Base-by-base conservation (phyloP, 805 yeast genomes). In the Wickerhamomyces sydowiorum region DNA sequence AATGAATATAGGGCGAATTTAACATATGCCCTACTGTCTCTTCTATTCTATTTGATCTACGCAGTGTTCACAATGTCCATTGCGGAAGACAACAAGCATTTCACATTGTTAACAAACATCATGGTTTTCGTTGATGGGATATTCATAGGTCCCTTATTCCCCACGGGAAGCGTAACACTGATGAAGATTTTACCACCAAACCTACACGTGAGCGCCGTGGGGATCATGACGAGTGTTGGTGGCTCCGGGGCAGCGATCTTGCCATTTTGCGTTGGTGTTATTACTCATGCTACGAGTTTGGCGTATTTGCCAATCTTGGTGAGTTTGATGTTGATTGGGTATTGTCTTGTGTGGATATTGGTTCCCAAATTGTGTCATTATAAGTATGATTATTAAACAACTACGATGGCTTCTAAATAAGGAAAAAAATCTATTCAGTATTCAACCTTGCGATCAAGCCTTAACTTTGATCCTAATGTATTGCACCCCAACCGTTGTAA, bases 231-330 rank as follows among this genome's bases (percentile, higher is more conserved):
- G 42, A 89, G 93, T 0, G 57, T 86, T 45, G 95, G 95, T 7
- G 90, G 93, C 3, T 77, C 82, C 14, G 96, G 95, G 1, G 85
- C 84, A n/a, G 91, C 95, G 0, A 70, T 76, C 0, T 47, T 86
- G 7, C 93, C 95, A 1, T 82, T 78, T 47, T 40, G 77, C 2
- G 69, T 81, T 29, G 95, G 95, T 8, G 43, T 56, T 2, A 24
- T 56, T 1, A 48, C 61, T 7, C 59, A 59, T 24, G n/a, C 41
- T 20, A 37, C 58, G 1, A 61, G 61, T 2, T 52, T 61, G 33
- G 24, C 44, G 15, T 50, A 54, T 42, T 43, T 60, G 14, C 67
- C 67, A 1, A 12, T 54, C 0, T 43, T 61, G 20, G 31, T 47
- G 5, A 24, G 37, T 4, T 7, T 39, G 1, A 35, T 38, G 13